Conservation (phyloP, 257 asterid genomes). For the Nicotiana benthamiana region DNA sequence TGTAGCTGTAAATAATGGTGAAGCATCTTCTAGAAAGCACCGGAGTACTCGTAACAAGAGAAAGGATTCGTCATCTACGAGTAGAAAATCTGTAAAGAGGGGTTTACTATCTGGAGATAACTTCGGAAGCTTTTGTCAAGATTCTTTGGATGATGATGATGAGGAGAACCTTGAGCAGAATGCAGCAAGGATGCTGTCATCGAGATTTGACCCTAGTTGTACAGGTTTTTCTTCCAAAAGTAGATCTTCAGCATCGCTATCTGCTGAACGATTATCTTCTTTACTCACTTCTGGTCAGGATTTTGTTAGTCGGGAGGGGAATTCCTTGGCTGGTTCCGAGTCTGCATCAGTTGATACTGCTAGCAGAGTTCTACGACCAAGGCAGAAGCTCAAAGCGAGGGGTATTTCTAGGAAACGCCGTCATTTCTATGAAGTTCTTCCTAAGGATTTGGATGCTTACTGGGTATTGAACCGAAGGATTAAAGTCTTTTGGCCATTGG, state of each 20-base stretch:
- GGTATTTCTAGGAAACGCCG: slow-evolving; percentile 72
- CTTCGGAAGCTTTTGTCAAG: slow-evolving; percentile 33
- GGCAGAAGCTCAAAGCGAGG: slow-evolving; percentile 50
- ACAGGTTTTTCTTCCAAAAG: slow-evolving; percentile 63
- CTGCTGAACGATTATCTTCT: slow-evolving; percentile 36
- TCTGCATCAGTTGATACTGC: slow-evolving; percentile 43
- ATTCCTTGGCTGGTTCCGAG: slow-evolving; percentile 41
- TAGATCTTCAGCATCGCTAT: slow-evolving; percentile 37
- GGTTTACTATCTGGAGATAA: slow-evolving; percentile 40
- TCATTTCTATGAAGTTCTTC: slow-evolving; percentile 76
- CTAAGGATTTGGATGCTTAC: slow-evolving; percentile 53
- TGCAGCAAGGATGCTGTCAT: slow-evolving; percentile 98
- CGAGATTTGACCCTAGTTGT: slow-evolving; percentile 95
- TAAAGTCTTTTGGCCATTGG: slow-evolving; percentile 91
- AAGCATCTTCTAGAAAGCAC: slow-evolving; percentile 28
- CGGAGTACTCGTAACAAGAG: slow-evolving; percentile 42
- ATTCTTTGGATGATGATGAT: slow-evolving; percentile 70
- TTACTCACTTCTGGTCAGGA: slow-evolving; percentile 42
- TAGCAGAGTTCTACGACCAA: slow-evolving; percentile 70
- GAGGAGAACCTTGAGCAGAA: slow-evolving; percentile 94
- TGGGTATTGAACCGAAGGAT: slow-evolving; percentile 75
- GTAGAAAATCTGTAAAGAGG: slow-evolving; percentile 31
- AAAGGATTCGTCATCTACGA: slow-evolving; percentile 29
- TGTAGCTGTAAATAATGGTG: slow-evolving; percentile 31
- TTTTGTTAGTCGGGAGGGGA: slow-evolving; percentile 32